Evolutionary conservation across 2,329 filamentous ascomycete genomes (phyloP), one percentile per base, ranked within the genome.

Genomic region (Alternaria brassicicola): DNA sequence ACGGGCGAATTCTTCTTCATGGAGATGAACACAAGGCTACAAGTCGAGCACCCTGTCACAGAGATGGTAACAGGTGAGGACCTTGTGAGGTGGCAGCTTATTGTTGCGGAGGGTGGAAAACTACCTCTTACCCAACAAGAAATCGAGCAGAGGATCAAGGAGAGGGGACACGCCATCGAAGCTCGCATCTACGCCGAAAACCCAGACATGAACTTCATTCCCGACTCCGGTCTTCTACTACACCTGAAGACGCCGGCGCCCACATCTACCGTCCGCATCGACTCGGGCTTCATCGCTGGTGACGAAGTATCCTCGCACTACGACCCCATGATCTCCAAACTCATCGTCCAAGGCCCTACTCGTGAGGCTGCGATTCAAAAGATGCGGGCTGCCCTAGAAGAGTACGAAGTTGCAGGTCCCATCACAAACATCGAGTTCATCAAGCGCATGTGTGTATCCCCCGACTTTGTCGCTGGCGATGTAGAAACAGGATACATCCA

Each of bases 321-420:
- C 77, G 95, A 99, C 69, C 95, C 95, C 26, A 99, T 99, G 95
- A 97, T 99, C 66, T 92, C 95, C 42, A 99, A 99, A 80, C 85
- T 99, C 51, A 99, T 99, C 68, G 92, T 98, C 6, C 87, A 91
- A 57, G 95, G 91, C 0, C 85, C 87, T 15, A 89, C 89, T 55
- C 86, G 95, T 59, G 86, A 90, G 73, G 89, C 90, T 25, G 92
- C 93, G 3, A 89, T 99, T 48, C 88, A 91, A 57, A 96, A 92
- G 76, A 83, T 99, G 58, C 87, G 88, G 35, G 82, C 88, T 4
- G 93, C 95, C 0, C 81, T 99, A 10, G 89, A 92, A 64, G 85
- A 92, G 46, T 99, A 98, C 73, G 92, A 99, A 78, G 88, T 99
- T 10, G 95, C 94, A 3, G 95, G 95, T 0, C 86, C 96, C 7